Percentiles rank a stretch among this genome's conserved stretches.
These are phyloP conservation scores for Petunia hybrid DNA, from an alignment of 305 asterid species.

Conservation along the genomic window DNA sequence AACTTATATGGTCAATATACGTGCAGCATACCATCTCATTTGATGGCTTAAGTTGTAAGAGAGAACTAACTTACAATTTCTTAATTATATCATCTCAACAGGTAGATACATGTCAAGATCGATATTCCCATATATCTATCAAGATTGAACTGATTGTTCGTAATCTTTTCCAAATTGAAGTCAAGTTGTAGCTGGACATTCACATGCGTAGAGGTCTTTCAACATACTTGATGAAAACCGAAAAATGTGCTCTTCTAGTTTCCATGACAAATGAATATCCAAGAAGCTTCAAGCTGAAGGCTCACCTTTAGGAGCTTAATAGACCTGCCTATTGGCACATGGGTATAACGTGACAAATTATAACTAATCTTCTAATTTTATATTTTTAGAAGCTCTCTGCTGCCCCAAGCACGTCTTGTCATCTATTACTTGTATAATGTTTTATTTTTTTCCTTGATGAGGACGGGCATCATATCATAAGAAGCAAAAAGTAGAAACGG, in stretches of 20 bases:
- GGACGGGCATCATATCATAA: slow-evolving; percentile 9
- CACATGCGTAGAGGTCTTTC: slow-evolving; percentile 25
- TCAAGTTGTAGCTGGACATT: background rate
- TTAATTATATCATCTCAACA: no score
- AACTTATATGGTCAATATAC: background rate
- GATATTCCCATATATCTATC: background rate
- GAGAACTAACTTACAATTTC: no score
- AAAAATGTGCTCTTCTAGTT: background rate
- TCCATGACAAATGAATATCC: slow-evolving; percentile 18
- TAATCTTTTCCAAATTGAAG: slow-evolving; percentile 20
- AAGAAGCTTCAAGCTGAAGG: background rate
- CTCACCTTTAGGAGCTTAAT: slow-evolving; percentile 2
- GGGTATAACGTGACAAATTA: slow-evolving; percentile 2
- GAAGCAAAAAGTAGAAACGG: slow-evolving; percentile 1
- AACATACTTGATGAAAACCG: background rate
- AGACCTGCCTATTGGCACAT: slow-evolving; percentile 13
- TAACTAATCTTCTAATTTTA: background rate
- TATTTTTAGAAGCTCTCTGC: background rate
- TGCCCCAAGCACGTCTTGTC: background rate
- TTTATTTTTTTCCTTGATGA: slow-evolving; percentile 14
- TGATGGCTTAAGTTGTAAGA: no score
- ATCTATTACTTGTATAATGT: background rate
- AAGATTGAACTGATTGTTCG: background rate
- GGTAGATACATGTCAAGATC: no score
- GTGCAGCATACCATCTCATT: background rate